phyloP scores from a whole-genome alignment of 345 rosid genomes.

The Gynandropsis gynandra region DNA sequence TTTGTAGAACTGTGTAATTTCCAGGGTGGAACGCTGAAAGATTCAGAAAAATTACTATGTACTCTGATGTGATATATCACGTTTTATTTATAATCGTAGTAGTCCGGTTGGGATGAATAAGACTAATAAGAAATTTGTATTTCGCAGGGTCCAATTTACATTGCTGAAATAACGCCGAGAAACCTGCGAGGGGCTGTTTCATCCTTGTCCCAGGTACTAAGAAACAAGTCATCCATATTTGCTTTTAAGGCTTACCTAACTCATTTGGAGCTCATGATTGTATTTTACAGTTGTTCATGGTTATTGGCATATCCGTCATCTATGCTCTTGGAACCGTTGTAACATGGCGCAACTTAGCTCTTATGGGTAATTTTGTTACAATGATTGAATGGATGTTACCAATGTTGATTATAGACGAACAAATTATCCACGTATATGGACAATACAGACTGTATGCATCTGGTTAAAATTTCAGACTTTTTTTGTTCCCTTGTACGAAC shows the following conservation, averaged over 20 bases:
- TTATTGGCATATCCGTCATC: conserved; percentile 18
- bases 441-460: no score
- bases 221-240: no score
- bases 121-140: no score
- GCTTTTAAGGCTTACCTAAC: no score
- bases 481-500: no score
- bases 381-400: no score
- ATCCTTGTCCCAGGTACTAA: conserved; percentile 16
- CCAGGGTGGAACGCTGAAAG: no score
- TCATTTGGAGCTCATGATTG: neutral
- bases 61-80: no score
- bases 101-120: neutral
- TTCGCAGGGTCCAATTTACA: conserved; percentile 28
- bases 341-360: conserved; percentile 27
- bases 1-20: no score
- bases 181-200: conserved; percentile 25
- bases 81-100: neutral
- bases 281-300: conserved; percentile 12
- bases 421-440: neutral
- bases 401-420: no score
- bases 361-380: conserved; percentile 17
- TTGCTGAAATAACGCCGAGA: conserved; percentile 24
- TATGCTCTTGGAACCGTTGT: conserved; percentile 23
- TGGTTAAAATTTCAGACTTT: no score
- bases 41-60: no score